Evolutionary conservation across 768 basidiomycete species (phyloP).

Genomic region (Boletellus emodensis): DNA sequence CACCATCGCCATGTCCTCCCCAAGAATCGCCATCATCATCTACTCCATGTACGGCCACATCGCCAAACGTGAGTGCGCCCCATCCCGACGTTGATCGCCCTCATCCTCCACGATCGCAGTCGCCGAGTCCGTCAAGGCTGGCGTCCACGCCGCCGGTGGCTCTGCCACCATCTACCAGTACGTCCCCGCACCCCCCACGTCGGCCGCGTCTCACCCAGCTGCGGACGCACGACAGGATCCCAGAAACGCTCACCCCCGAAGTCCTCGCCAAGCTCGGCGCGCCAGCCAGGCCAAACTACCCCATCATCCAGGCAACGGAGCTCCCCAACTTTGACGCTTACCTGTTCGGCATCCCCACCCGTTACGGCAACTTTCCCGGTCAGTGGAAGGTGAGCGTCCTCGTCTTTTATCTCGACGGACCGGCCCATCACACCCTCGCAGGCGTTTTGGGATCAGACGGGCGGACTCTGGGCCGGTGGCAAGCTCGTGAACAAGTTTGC

Average conservation of each 20-base stretch:
- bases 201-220: neutral
- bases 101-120: slow-evolving; percentile 39
- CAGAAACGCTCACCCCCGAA: slow-evolving; percentile 74
- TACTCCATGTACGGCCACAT: slow-evolving; percentile 77
- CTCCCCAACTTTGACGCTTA: slow-evolving; percentile 33
- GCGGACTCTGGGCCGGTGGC: slow-evolving; percentile 58
- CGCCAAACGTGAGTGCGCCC: slow-evolving; percentile 48
- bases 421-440: slow-evolving; percentile 27
- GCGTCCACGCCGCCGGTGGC: slow-evolving; percentile 49
- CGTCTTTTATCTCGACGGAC: too few relatives aligned
- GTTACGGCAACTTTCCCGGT: slow-evolving; percentile 44
- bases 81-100: neutral
- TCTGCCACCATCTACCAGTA: slow-evolving; percentile 53
- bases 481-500: slow-evolving; percentile 70
- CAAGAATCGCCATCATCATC: slow-evolving; percentile 63
- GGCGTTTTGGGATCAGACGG: slow-evolving; percentile 76
- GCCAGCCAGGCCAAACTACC: slow-evolving; percentile 62
- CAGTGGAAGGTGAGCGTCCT: slow-evolving; percentile 66
- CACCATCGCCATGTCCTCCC: slow-evolving; percentile 44
- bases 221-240: slow-evolving; percentile 47
- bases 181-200: slow-evolving; percentile 18
- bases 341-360: slow-evolving; percentile 42
- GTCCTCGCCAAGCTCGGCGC: slow-evolving; percentile 67
- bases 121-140: slow-evolving; percentile 51
- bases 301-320: slow-evolving; percentile 9